A percentile compares a stretch with the other conserved stretches of the same genome.
phyloP scores from a whole-genome alignment of 495 filamentous ascomycete genomes.

The Rhypophila decipiens region DNA sequence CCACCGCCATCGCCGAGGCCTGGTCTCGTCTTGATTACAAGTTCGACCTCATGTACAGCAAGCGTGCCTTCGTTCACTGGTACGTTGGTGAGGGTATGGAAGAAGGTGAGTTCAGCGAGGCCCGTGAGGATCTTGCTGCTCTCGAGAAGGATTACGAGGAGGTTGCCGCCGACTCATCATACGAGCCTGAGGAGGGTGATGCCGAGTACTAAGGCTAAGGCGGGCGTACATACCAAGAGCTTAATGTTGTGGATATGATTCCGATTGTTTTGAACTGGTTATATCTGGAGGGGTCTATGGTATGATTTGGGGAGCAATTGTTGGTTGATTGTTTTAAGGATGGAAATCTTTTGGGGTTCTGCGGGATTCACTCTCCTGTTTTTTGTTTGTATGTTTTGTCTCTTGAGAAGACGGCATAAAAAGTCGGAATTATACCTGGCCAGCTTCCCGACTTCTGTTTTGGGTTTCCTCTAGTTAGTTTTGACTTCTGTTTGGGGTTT shows the following conservation, averaged over 20 bases:
- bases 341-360: not conserved
- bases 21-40: slow-evolving; percentile 87
- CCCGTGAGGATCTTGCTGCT: slow-evolving; percentile 82
- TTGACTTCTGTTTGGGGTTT: not conserved
- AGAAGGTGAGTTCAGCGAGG: slow-evolving; percentile 89
- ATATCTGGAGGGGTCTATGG: too few species aligned
- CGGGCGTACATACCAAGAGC: too few species aligned
- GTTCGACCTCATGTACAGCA: slow-evolving; percentile 96
- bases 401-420: not conserved
- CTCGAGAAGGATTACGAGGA: slow-evolving; percentile 92
- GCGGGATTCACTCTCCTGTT: not conserved
- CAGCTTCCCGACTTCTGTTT: not conserved
- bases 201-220: slow-evolving; percentile 58
- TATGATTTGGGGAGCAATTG: too few species aligned
- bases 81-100: slow-evolving; percentile 96
- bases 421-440: slow-evolving; percentile 4
- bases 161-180: slow-evolving; percentile 65
- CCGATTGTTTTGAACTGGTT: too few species aligned
- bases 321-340: not conserved
- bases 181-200: slow-evolving; percentile 55
- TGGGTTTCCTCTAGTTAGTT: not conserved
- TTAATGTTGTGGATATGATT: slow-evolving; percentile 6
- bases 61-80: slow-evolving; percentile 93
- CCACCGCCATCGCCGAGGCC: slow-evolving; percentile 83
- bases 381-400: not conserved